phyloP scores from a whole-genome alignment of 2,329 filamentous ascomycete species.

The Hypoxylon sp. region DNA sequence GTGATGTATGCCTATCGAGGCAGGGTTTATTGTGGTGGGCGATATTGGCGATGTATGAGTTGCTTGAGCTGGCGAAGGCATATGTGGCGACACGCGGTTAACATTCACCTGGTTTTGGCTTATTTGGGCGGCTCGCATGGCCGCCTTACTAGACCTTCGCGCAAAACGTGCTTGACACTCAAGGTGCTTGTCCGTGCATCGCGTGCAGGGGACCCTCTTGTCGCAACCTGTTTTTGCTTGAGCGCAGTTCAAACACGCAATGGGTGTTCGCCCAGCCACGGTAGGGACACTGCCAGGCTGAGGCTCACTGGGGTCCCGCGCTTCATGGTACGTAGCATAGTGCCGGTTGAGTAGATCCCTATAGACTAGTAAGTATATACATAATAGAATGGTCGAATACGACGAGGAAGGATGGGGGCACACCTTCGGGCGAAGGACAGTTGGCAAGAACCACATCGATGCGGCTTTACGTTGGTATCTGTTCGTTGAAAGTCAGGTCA shows the following conservation, averaged over 20 bases:
- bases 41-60: slow-evolving; percentile 28
- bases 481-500: slow-evolving; percentile 31
- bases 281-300: slow-evolving; percentile 58
- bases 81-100: not conserved
- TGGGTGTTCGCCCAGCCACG: slow-evolving; percentile 56
- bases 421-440: slow-evolving; percentile 64
- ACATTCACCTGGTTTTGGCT: slow-evolving; percentile 37
- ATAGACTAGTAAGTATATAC: slow-evolving; percentile 31
- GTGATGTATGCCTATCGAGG: slow-evolving; percentile 55
- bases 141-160: slow-evolving; percentile 62
- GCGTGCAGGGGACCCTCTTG: slow-evolving; percentile 62
- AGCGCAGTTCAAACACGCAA: slow-evolving; percentile 63
- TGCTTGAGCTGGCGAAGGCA: slow-evolving; percentile 37
- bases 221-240: slow-evolving; percentile 65
- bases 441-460: slow-evolving; percentile 62
- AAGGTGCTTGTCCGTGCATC: slow-evolving; percentile 62
- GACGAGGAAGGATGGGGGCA: slow-evolving; percentile 1
- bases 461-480: slow-evolving; percentile 68
- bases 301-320: slow-evolving; percentile 59
- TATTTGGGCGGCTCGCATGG: slow-evolving; percentile 58
- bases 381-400: slow-evolving; percentile 24
- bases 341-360: slow-evolving; percentile 65
- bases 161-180: slow-evolving; percentile 62
- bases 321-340: slow-evolving; percentile 64
- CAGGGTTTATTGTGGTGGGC: slow-evolving; percentile 48